These are phyloP conservation scores for Paraphoma sp. DNA, from an alignment of 2,329 filamentous ascomycete genomes.

Conservation along the genomic window DNA sequence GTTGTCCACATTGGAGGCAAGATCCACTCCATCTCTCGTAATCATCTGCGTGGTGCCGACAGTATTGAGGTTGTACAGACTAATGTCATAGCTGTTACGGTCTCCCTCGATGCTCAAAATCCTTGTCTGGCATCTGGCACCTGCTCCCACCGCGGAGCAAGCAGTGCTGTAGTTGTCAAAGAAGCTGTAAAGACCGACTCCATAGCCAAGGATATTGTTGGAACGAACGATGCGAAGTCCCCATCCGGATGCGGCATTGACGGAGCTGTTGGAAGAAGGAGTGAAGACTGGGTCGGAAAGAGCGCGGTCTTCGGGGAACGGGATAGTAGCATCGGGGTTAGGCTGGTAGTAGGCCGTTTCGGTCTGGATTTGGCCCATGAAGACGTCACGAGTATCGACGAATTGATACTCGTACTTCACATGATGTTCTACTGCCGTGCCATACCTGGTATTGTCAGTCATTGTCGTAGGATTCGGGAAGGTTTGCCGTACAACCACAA, in stretches of 20 bases:
- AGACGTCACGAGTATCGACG: conserved; percentile 76
- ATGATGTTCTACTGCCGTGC: conserved; percentile 69
- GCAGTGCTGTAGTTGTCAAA: conserved; percentile 66
- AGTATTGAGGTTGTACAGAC: conserved; percentile 58
- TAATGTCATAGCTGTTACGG: conserved; percentile 38
- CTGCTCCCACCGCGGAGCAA: conserved; percentile 25
- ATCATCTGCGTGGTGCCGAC: conserved; percentile 56
- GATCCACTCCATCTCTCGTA: conserved; percentile 50
- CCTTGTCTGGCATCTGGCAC: conserved; percentile 55
- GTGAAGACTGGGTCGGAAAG: conserved; percentile 74
- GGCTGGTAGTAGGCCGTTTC: conserved; percentile 88
- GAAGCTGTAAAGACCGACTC: conserved; percentile 72
- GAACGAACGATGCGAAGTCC: conserved; percentile 67
- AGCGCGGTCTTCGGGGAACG: conserved; percentile 65
- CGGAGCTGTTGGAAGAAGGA: conserved; percentile 56
- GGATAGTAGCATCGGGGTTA: conserved; percentile 75
- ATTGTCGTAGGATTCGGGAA: conserved; percentile 48
- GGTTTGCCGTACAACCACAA: conserved; percentile 58
- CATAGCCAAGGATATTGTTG: conserved; percentile 64
- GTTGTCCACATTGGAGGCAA: conserved; percentile 56
- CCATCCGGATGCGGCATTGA: conserved; percentile 61
- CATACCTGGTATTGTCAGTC: conserved; percentile 57
- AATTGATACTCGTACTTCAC: conserved; percentile 83
- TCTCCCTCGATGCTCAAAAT: conserved; percentile 57
- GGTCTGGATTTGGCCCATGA: conserved; percentile 83